Conservation (phyloP, 2,329 filamentous ascomycete species). For the Myriosclerotinia duriaeana region DNA sequence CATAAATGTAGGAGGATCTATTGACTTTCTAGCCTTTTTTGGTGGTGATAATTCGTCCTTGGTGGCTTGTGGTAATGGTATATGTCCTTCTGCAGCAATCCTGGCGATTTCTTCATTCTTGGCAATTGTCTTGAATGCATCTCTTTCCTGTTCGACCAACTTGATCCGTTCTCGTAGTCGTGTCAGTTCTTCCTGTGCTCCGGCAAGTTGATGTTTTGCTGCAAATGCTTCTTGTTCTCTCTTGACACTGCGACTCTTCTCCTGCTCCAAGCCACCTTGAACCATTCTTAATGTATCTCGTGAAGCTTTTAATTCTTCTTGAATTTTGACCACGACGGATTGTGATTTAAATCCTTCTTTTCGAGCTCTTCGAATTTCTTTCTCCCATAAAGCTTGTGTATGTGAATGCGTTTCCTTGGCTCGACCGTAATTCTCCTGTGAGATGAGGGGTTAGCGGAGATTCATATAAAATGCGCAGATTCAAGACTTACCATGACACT, state of each 20-base stretch:
- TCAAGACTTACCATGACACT: conserved; percentile 61
- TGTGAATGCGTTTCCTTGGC: conserved; percentile 68
- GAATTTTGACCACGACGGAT: conserved; percentile 66
- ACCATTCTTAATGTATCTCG: conserved; percentile 52
- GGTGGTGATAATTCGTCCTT: conserved; percentile 63
- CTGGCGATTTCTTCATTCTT: conserved; percentile 72
- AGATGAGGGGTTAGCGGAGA: conserved; percentile 26
- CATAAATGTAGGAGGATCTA: conserved; percentile 51
- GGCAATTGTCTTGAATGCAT: conserved; percentile 69
- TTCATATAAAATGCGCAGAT: conserved; percentile 31
- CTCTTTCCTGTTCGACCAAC: conserved; percentile 70
- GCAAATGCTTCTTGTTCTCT: conserved; percentile 69
- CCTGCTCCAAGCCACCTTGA: conserved; percentile 60
- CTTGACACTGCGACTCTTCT: conserved; percentile 60
- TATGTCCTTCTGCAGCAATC: conserved; percentile 68
- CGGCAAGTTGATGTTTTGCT: conserved; percentile 64
- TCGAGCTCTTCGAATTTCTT: conserved; percentile 66
- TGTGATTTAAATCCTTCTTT: conserved; percentile 77
- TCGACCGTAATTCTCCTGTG: conserved; percentile 66
- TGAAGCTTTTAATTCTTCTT: conserved; percentile 68
- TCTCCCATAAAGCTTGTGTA: conserved; percentile 68
- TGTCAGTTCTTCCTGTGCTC: conserved; percentile 65
- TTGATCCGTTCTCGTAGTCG: conserved; percentile 62
- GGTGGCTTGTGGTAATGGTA: conserved; percentile 55
- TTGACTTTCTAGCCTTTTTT: conserved; percentile 50